Evolutionary conservation across 164 flowering plant genomes (phyloP), one percentile per base, ranked within the genome.

Genomic region (Sedum album): DNA sequence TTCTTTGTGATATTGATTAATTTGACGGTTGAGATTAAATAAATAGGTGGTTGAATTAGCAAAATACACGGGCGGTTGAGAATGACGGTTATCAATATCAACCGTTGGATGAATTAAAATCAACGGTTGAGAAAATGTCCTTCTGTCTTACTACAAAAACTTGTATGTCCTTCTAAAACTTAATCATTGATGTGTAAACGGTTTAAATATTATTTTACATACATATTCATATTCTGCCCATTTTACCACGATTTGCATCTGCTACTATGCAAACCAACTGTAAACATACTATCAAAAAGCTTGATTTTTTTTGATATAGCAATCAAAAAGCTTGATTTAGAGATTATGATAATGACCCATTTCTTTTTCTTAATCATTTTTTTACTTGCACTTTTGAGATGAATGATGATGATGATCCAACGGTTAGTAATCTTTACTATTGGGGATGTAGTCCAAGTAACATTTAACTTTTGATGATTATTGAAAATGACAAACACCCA

Each of bases 401-500:
- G 5, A 3, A 26, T n/a, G 57, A 44, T 44, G 4, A 51, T 51
- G 57, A 44, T 10, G 14, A 51, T 51, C 57, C 55, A 49, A 49
- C 55, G 21, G 57, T 6, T 51, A 8, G 0, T 25, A 51, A 51
- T 51, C 26, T 51, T 23, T 51, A 51, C 0, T n/a, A 26, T n/a
- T 51, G 3, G 25, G 8, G 5, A 23, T n/a, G 23, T 21, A n/a
- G 26, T 21, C 26, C 48, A n/a, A n/a, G 26, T n/a, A 51, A 51
- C 57, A 51, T 23, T 1, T 51, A n/a, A 23, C 57, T n/a, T 51
- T 8, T 6, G 21, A 51, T 51, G 6, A 51, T 51, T 51, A 51
- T 21, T 51, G 57, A 48, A 48, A 48, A 51, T 51, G 57, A 51
- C 57, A 51, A n/a, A 51, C 57, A 51, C 57, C 11, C 2, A 51